Conservation (phyloP, 78 protist species). For the Dictyostelium citrinum region DNA sequence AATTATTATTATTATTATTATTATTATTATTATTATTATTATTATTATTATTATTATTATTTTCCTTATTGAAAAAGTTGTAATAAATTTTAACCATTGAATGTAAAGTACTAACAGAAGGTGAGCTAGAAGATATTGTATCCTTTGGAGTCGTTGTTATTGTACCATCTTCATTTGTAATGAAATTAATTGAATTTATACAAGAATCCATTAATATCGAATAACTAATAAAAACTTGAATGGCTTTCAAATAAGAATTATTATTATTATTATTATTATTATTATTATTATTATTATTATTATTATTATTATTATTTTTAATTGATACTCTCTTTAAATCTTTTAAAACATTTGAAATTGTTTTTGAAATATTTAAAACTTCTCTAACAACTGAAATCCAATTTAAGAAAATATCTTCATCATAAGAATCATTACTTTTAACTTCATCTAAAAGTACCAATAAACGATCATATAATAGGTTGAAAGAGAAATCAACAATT, state of each 20-base stretch:
- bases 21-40: too few relatives aligned
- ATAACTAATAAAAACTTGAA: background rate
- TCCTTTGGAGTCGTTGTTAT: background rate
- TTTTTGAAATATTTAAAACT: background rate
- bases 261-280: background rate
- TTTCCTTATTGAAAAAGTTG: background rate
- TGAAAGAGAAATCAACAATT: background rate
- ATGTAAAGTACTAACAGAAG: background rate
- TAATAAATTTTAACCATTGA: background rate
- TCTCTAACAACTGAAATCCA: slow-evolving; percentile 40
- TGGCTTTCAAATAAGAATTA: background rate
- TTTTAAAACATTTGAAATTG: background rate
- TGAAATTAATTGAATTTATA: background rate
- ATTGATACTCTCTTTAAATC: background rate
- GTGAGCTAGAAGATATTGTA: background rate
- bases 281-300: too few relatives aligned
- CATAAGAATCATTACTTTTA: background rate
- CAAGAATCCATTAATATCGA: background rate
- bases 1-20: background rate
- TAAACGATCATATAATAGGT: background rate
- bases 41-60: too few relatives aligned
- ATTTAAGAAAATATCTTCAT: background rate
- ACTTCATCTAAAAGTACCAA: background rate
- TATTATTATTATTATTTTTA: too few relatives aligned
- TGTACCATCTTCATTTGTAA: background rate